phyloP scores from a whole-genome alignment of 1,139 yeast genomes.

The Pichia sp. region DNA sequence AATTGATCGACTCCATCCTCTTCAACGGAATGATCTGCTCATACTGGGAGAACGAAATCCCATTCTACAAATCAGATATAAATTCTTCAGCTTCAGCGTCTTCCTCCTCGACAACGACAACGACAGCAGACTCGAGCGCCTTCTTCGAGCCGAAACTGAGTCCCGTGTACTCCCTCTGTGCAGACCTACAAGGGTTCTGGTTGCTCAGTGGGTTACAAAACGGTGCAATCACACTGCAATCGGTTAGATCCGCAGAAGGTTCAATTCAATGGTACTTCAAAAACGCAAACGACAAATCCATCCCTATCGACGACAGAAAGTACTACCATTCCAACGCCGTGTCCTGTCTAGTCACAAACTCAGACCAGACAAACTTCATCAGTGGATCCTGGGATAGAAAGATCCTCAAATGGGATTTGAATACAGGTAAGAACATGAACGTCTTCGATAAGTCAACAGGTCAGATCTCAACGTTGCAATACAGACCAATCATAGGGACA shows the following conservation, averaged over 20 bases:
- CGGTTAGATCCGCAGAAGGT: slow-evolving; percentile 85
- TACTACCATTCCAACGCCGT: slow-evolving; percentile 65
- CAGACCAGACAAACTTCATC: slow-evolving; percentile 57
- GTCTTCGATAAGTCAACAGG: slow-evolving; percentile 60
- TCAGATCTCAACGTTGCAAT: slow-evolving; percentile 75
- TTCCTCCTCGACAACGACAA: not conserved
- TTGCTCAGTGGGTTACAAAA: slow-evolving; percentile 74
- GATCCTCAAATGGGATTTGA: slow-evolving; percentile 80
- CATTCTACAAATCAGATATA: slow-evolving; percentile 44
- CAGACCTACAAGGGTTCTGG: slow-evolving; percentile 82
- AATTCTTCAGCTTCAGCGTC: slow-evolving; percentile 1
- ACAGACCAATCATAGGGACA: slow-evolving; percentile 70
- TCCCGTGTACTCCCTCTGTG: slow-evolving; percentile 88
- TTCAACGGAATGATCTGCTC: slow-evolving; percentile 81
- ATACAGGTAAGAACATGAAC: slow-evolving; percentile 59
- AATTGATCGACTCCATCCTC: slow-evolving; percentile 79
- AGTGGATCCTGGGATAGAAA: slow-evolving; percentile 93
- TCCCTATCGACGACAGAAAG: slow-evolving; percentile 18
- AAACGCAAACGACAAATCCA: slow-evolving; percentile 30
- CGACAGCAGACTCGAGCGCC: slow-evolving; percentile 25
- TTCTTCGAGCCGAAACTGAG: slow-evolving; percentile 65
- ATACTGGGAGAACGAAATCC: slow-evolving; percentile 97
- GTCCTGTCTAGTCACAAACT: slow-evolving; percentile 64
- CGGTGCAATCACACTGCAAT: slow-evolving; percentile 87
- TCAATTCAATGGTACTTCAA: slow-evolving; percentile 69